These are phyloP conservation scores for Pseudopyricularia javanii DNA, from an alignment of 2,329 filamentous ascomycete species.

Conservation along the genomic window DNA sequence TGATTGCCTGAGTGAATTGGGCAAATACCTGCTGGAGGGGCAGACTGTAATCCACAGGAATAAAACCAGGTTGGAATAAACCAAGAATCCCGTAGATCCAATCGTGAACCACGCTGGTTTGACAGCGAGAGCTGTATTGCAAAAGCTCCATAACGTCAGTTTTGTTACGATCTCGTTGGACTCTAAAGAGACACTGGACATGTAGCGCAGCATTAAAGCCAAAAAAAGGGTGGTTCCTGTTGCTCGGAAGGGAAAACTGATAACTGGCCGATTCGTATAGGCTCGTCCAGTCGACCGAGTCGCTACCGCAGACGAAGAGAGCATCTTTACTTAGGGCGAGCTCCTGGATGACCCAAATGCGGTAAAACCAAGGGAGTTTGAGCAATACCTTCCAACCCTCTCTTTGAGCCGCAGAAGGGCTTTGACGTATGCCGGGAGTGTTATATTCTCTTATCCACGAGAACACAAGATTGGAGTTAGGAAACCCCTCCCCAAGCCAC, in stretches of 20 bases:
- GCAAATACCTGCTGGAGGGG: background rate
- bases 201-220: background rate
- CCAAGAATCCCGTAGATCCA: background rate
- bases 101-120: background rate
- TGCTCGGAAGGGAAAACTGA: too few species aligned
- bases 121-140: background rate
- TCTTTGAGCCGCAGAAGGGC: background rate
- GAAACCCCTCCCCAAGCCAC: slow-evolving; percentile 8
- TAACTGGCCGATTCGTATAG: background rate
- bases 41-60: background rate
- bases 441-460: background rate
- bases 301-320: background rate
- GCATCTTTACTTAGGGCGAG: background rate
- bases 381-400: background rate
- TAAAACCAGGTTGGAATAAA: background rate
- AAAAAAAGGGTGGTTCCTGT: background rate
- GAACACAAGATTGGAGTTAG: background rate
- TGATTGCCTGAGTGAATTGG: background rate
- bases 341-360: background rate
- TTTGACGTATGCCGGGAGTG: background rate
- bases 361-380: background rate
- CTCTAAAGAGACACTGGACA: background rate
- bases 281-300: background rate
- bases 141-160: background rate
- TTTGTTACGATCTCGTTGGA: background rate